Base-by-base conservation (phyloP, 768 basidiomycete genomes). In the Russula ochroleuca region DNA sequence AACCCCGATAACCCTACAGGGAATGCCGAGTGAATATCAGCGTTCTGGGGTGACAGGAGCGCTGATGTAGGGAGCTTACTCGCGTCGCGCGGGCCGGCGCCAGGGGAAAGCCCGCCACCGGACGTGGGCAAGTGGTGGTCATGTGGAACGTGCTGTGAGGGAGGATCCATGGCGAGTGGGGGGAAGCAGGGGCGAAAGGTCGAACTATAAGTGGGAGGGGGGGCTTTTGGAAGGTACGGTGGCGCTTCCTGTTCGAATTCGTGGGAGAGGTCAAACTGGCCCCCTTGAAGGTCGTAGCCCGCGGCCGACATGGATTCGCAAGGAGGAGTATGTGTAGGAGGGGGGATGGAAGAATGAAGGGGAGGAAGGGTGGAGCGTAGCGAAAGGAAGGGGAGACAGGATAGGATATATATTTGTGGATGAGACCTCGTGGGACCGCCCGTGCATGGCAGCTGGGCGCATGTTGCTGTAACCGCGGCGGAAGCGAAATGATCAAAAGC, bases 401-500 rank as follows among this genome's bases (percentile, higher is more conserved):
- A 64, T 49, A 64, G 63, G 59, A 61, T 56, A 65, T 65, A 65
- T 65, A 61, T 56, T 45, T 45, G 15, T 21, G 21, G 43, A 56
- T 7, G 61, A 41, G 54, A 49, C 58, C 58, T 59, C 49, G 49
- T 59, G 59, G 60, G 17, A 11, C 31, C 52, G 35, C 35, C 19
- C 35, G 37, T 5, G 33, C 13, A 37, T 38, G n/a, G 33, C 11
- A 28, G 3, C 35, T 35, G 37, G 58, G 57, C 57, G 57, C 48
- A 59, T 25, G 31, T 49, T 50, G 37, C 47, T 49, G 33, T 15
- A 38, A 19, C 57, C 17, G 49, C 59, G 50, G 15, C 40, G 59
- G 60, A 53, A 61, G 21, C 8, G 41, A 41, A 37, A 19, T 51
- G 28, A 50, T 59, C 47, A 35, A 31, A n/a, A 47, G 3, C 15